Conservation (phyloP, 2,329 filamentous ascomycete species). For the Drechmeria coniospora region DNA sequence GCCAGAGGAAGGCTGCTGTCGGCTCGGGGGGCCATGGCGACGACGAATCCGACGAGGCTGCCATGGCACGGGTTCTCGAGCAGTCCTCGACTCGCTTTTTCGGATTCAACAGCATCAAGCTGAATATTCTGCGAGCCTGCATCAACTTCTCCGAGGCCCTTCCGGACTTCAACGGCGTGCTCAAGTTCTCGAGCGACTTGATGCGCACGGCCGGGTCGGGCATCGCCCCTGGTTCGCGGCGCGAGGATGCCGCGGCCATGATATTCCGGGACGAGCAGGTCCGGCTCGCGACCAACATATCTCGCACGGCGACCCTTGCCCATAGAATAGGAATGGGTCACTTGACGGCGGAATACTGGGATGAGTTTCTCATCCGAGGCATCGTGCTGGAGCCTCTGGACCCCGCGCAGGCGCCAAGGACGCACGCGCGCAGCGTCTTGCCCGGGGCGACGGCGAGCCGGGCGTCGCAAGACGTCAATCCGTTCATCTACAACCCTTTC, state of each 20-base stretch:
- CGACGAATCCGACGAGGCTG: slow-evolving; percentile 35
- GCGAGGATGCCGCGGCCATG: slow-evolving; percentile 52
- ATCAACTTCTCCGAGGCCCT: slow-evolving; percentile 89
- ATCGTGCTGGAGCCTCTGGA: slow-evolving; percentile 53
- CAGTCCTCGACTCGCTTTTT: slow-evolving; percentile 48
- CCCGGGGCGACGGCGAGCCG: slow-evolving; percentile 33
- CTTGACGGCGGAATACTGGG: slow-evolving; percentile 81
- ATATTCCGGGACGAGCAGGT: slow-evolving; percentile 73
- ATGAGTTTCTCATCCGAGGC: slow-evolving; percentile 78
- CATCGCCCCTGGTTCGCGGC: slow-evolving; percentile 55
- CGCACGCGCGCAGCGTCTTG: slow-evolving; percentile 43
- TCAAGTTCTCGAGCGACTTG: slow-evolving; percentile 73
- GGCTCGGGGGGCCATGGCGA: slow-evolving; percentile 5
- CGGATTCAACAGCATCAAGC: slow-evolving; percentile 66
- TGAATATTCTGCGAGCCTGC: slow-evolving; percentile 76
- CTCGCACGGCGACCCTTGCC: slow-evolving; percentile 66
- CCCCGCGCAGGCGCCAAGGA: slow-evolving; percentile 44
- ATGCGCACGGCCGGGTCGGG: slow-evolving; percentile 70
- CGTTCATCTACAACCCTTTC: slow-evolving; percentile 94
- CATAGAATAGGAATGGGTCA: slow-evolving; percentile 55
- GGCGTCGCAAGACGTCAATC: slow-evolving; percentile 51
- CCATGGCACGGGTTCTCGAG: slow-evolving; percentile 41
- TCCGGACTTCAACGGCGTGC: slow-evolving; percentile 80
- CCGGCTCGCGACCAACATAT: slow-evolving; percentile 70
- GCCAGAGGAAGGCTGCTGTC: slow-evolving; percentile 11